phyloP scores from a whole-genome alignment of 805 yeast genomes.

The Jamesozyma rosinii region DNA sequence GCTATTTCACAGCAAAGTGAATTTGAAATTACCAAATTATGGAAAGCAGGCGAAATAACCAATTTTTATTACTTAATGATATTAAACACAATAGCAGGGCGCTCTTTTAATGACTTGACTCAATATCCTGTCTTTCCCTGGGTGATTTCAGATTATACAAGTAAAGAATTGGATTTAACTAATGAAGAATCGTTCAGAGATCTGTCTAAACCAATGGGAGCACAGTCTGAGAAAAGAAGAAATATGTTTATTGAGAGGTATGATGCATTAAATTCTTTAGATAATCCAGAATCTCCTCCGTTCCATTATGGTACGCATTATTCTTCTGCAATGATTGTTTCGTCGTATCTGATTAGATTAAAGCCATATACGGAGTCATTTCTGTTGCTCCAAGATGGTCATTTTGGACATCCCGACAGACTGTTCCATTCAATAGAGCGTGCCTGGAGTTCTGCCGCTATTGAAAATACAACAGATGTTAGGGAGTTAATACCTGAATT shows the following conservation, averaged over 20 bases:
- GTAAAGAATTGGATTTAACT: conserved; percentile 56
- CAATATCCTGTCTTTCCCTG: conserved; percentile 91
- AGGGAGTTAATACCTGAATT: conserved; percentile 84
- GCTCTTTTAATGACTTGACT: conserved; percentile 81
- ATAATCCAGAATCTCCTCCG: conserved; percentile 56
- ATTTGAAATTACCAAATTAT: conserved; percentile 50
- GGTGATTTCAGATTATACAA: conserved; percentile 76
- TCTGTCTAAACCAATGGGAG: conserved; percentile 86
- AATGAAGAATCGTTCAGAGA: conserved; percentile 62
- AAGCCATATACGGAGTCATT: conserved; percentile 78
- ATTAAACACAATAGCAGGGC: conserved; percentile 74
- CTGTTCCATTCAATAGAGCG: conserved; percentile 64
- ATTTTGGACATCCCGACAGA: conserved; percentile 82
- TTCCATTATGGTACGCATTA: conserved; percentile 92
- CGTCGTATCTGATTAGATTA: conserved; percentile 66
- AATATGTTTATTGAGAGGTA: conserved; percentile 59
- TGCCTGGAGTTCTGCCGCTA: conserved; percentile 74
- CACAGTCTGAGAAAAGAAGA: conserved; percentile 56
- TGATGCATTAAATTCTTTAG: conserved; percentile 55
- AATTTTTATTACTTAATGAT: conserved; percentile 76
- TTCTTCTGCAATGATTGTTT: conserved; percentile 87
- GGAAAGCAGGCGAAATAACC: conserved; percentile 73
- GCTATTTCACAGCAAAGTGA: conserved; percentile 8
- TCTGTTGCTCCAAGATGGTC: conserved; percentile 73
- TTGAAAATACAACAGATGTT: conserved; percentile 78